A percentile compares a stretch with the other conserved stretches of the same genome.
Conservation (phyloP, 1,284 basidiomycete genomes). For the Boletus semigastroideus region DNA sequence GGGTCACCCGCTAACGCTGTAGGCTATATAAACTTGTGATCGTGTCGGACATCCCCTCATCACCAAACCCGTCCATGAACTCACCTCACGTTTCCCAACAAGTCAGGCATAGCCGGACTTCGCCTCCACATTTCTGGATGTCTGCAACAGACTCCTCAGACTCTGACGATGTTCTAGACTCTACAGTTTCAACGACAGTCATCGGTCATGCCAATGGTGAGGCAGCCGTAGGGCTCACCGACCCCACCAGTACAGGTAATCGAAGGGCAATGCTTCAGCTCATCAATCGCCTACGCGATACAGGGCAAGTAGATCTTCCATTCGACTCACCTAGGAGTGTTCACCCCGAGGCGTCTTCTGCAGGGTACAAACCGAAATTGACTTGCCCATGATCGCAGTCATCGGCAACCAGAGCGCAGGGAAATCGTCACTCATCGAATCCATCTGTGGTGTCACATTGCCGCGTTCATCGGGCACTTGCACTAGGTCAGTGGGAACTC, state of each 20-base stretch:
- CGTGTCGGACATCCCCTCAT: background rate
- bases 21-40: slow-evolving; percentile 7
- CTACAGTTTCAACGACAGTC: background rate
- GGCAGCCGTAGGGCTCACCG: slow-evolving; percentile 46
- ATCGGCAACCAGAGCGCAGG: slow-evolving; percentile 69
- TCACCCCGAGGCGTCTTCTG: background rate
- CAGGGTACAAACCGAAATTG: slow-evolving; percentile 64
- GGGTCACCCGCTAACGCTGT: background rate
- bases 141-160: background rate
- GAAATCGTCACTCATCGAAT: slow-evolving; percentile 73
- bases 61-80: background rate
- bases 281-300: slow-evolving; percentile 53
- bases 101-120: background rate
- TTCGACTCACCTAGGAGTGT: background rate
- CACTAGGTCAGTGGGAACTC: slow-evolving; percentile 58
- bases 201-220: background rate
- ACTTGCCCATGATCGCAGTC: slow-evolving; percentile 68
- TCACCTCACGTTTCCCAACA: background rate
- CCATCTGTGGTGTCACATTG: slow-evolving; percentile 68
- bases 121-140: background rate
- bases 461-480: slow-evolving; percentile 66
- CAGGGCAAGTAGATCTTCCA: slow-evolving; percentile 42
- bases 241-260: slow-evolving; percentile 36
- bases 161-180: background rate
- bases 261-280: slow-evolving; percentile 50